Conservation (phyloP, 163 green algal genomes). For the Coccomyxa subellipsoidea region DNA sequence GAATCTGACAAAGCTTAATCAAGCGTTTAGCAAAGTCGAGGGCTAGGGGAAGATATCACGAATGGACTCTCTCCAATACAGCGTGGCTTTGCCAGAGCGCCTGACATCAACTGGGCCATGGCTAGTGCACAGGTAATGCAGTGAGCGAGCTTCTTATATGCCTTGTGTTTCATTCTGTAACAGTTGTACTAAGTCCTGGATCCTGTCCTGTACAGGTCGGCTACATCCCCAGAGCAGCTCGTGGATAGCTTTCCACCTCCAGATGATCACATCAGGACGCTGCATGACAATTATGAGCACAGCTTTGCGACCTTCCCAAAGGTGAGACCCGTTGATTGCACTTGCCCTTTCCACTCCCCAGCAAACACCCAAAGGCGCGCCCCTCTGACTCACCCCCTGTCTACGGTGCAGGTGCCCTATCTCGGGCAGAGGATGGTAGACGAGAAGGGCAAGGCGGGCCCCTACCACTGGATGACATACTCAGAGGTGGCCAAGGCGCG, state of each 20-base stretch:
- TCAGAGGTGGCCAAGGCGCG: conserved; percentile 64
- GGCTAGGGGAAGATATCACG: not conserved
- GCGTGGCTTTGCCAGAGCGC: conserved; percentile 67
- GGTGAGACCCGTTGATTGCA: conserved; percentile 15
- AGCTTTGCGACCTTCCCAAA: conserved; percentile 52
- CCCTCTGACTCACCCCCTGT: not conserved
- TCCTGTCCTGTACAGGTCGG: conserved; percentile 50
- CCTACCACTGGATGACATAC: conserved; percentile 94
- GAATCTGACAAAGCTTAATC: not conserved
- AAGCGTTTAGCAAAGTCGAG: not conserved
- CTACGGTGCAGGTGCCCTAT: conserved; percentile 61
- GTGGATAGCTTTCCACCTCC: conserved; percentile 66
- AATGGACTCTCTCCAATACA: conserved; percentile 20
- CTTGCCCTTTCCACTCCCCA: not conserved
- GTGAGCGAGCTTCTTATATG: too few species aligned
- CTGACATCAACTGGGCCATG: conserved; percentile 59
- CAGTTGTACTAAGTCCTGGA: not conserved
- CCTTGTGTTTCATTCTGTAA: too few species aligned
- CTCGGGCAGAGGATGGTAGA: conserved; percentile 73
- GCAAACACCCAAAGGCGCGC: too few species aligned
- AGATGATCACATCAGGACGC: conserved; percentile 73
- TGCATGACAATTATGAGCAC: conserved; percentile 82
- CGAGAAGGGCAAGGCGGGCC: conserved; percentile 62
- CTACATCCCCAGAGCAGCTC: conserved; percentile 61
- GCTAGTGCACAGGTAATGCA: conserved; percentile 50